Evolutionary conservation across 768 basidiomycete species (phyloP).

Genomic region (Lactifluus rugatus): DNA sequence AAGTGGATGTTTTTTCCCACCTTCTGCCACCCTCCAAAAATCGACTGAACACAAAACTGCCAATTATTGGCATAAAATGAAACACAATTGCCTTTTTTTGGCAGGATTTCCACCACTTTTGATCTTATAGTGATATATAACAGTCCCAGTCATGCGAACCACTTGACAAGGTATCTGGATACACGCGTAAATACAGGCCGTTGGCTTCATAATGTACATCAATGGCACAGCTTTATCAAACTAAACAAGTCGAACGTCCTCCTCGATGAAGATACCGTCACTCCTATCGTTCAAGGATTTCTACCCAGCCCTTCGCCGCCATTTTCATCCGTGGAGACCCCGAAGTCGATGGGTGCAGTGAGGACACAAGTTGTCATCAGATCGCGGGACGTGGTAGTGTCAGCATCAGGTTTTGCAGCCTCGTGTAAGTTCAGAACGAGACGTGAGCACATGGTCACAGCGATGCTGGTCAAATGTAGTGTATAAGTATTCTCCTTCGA

Average conservation of each 20-base stretch:
- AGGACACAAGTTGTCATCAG: constrained; percentile 20
- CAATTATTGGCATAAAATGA: too few relatives aligned
- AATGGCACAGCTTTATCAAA: too few relatives aligned
- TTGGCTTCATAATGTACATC: neutral
- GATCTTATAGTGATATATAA: too few relatives aligned
- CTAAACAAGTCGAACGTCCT: neutral
- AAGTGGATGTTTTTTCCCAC: too few relatives aligned
- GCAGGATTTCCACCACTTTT: too few relatives aligned
- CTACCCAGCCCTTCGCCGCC: neutral
- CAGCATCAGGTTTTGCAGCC: constrained; percentile 22
- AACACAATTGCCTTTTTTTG: too few relatives aligned
- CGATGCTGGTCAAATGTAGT: constrained; percentile 28
- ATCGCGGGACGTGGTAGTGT: neutral
- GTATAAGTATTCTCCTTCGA: neutral
- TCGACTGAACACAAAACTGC: too few relatives aligned
- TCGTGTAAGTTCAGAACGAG: constrained; percentile 47
- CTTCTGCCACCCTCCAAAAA: too few relatives aligned
- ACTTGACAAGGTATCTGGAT: neutral
- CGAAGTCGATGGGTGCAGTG: constrained; percentile 18
- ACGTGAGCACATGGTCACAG: constrained; percentile 44
- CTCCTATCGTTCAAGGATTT: too few relatives aligned
- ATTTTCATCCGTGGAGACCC: neutral
- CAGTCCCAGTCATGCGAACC: too few relatives aligned
- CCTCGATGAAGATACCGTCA: neutral
- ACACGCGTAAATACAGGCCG: neutral